Evolutionary conservation across 176 grass and related monocot species (phyloP).

Genomic region (Ensete glaucum): DNA sequence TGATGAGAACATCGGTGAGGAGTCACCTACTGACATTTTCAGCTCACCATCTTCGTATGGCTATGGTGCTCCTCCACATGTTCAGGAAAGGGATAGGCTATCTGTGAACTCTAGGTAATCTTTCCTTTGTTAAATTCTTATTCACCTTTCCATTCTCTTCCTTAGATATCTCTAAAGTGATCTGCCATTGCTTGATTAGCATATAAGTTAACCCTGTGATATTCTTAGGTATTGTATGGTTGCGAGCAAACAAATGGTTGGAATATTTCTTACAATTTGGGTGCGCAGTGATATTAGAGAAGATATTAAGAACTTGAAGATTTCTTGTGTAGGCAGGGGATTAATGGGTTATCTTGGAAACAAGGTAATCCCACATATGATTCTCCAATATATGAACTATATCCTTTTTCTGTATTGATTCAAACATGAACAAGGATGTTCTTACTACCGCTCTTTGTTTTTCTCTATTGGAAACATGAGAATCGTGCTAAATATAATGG

Average conservation of each 20-base stretch:
- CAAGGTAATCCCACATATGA: slow-evolving; percentile 38
- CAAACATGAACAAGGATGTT: background rate
- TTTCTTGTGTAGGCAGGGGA: slow-evolving; percentile 90
- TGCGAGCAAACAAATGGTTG: slow-evolving; percentile 95
- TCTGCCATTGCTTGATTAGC: slow-evolving; percentile 6
- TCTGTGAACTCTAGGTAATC: slow-evolving; percentile 37
- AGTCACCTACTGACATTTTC: slow-evolving; percentile 46
- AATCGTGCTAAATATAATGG: background rate
- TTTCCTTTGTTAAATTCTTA: background rate
- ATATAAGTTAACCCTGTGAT: background rate
- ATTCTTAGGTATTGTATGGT: slow-evolving; percentile 71
- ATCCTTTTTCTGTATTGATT: background rate
- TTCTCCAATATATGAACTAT: background rate
- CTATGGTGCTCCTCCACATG: slow-evolving; percentile 43
- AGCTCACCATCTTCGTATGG: slow-evolving; percentile 54
- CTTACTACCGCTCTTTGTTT: background rate
- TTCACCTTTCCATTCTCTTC: background rate
- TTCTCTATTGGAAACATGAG: background rate
- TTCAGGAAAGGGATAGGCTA: slow-evolving; percentile 30
- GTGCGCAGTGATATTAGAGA: slow-evolving; percentile 77
- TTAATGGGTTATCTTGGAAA: slow-evolving; percentile 96
- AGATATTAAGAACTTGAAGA: slow-evolving; percentile 81
- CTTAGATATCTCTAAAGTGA: background rate
- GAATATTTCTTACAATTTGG: slow-evolving; percentile 87
- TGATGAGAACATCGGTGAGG: slow-evolving; percentile 68